Evolutionary conservation across 192 early-diverging fungal genomes (phyloP).

Genomic region (Backusella tarrabulga): DNA sequence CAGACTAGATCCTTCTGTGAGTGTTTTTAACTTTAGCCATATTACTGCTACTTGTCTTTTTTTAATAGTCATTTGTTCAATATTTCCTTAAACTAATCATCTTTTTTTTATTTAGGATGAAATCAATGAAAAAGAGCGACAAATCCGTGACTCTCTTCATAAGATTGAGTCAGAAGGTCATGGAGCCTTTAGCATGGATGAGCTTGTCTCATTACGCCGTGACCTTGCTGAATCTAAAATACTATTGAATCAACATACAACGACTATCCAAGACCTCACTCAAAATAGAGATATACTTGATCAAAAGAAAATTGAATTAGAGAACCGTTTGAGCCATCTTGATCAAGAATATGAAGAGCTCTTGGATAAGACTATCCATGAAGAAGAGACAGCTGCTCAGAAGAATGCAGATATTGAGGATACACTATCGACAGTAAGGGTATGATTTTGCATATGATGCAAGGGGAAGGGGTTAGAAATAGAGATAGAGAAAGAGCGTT

Average conservation of each 20-base stretch:
- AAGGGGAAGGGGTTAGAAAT: background rate
- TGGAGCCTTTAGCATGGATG: conserved; percentile 55
- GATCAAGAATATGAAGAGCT: conserved; percentile 87
- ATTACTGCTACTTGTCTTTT: background rate
- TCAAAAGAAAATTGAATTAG: conserved; percentile 69
- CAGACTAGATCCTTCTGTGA: conserved; percentile 75
- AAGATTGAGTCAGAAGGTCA: conserved; percentile 57
- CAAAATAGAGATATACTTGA: conserved; percentile 59
- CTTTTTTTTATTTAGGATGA: conserved; percentile 31
- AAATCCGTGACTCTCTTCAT: conserved; percentile 71
- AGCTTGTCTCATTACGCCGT: conserved; percentile 66
- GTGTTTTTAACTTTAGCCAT: conserved; percentile 7
- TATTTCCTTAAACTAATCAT: background rate
- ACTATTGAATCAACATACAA: conserved; percentile 62
- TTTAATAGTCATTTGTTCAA: too few species aligned
- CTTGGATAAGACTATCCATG: conserved; percentile 67
- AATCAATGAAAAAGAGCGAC: conserved; percentile 77
- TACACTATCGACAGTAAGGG: conserved; percentile 84
- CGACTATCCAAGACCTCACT: conserved; percentile 60
- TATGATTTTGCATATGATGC: conserved; percentile 12
- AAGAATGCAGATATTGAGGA: conserved; percentile 61
- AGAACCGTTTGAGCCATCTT: conserved; percentile 63
- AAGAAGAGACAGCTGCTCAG: conserved; percentile 61
- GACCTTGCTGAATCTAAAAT: conserved; percentile 73
- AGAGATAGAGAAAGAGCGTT: background rate